phyloP scores from a whole-genome alignment of 306 rosid genomes.

The Betula pendula region DNA sequence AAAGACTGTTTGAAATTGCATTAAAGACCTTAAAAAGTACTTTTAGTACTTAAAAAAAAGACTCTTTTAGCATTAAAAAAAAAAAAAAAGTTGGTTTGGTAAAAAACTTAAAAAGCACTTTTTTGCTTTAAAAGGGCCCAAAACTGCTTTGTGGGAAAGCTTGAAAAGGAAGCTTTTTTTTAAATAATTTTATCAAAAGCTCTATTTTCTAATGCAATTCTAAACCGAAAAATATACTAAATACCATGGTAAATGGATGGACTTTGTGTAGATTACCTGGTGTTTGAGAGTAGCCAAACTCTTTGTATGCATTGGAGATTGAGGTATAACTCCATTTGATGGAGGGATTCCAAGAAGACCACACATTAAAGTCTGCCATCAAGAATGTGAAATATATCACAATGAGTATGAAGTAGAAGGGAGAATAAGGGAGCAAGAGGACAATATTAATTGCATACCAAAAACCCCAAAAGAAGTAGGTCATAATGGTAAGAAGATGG shows the following conservation, averaged over 20 bases:
- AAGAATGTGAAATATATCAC: conserved; percentile 14
- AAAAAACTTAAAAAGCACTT: not conserved
- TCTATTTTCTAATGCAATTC: too few species aligned
- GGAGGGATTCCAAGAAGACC: conserved; percentile 98
- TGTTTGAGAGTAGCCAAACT: conserved; percentile 97
- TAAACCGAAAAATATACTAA: too few species aligned
- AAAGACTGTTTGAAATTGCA: too few species aligned
- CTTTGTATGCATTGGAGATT: conserved; percentile 99
- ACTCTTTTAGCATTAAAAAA: too few species aligned
- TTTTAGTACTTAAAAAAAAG: too few species aligned
- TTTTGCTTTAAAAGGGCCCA: too few species aligned
- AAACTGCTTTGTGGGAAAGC: too few species aligned
- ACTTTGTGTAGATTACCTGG: conserved; percentile 54
- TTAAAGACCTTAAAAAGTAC: too few species aligned
- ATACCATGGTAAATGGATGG: not conserved
- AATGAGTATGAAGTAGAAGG: not conserved
- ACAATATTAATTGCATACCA: conserved; percentile 55
- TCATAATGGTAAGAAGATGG: conserved; percentile 96
- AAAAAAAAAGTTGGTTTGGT: too few species aligned
- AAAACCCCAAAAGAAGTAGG: conserved; percentile 80
- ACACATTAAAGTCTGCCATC: conserved; percentile 78
- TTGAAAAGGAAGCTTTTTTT: too few species aligned
- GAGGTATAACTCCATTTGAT: conserved; percentile 95
- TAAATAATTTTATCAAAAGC: too few species aligned
- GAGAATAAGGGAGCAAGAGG: conserved; percentile 10